Base-by-base conservation (phyloP, 2,329 filamentous ascomycete species). In the Calonectria multiphialidica region DNA sequence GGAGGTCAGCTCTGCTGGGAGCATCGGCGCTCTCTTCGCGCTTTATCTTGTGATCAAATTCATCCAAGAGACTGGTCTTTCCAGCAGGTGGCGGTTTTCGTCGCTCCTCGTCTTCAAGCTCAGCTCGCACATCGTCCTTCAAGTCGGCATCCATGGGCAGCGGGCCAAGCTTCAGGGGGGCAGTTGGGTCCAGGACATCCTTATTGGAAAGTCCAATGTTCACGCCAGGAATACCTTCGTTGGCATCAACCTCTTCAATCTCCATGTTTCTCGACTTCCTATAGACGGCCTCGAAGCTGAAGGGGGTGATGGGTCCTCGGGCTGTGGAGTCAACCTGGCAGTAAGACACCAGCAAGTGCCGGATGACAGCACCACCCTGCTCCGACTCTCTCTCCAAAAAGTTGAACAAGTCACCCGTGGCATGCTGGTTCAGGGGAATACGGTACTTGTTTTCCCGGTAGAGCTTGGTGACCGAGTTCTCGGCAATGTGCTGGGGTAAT, bases 401-500 rank as follows among this genome's bases (percentile, higher is more conserved):
- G 77, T 95, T 94, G 80, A 98, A 93, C 10, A 98, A 89, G 72
- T 94, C 94, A 70, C 92, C 93, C 70, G 94, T 95, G 0, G 95
- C 93, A 77, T 96, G 93, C 70, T 93, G 93, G 78, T 96, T 98
- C n/a, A 99, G 86, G 0, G 95, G 95, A 42, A 99, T 89, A 15
- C 95, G 91, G 82, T 98, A 99, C 82, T 95, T 97, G 87, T 96
- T 96, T 68, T 92, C 90, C 47, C 91, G 90, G 83, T 98, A 99
- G 3, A 97, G 87, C 81, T 93, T 94, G 8, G 94, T 93, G n/a
- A 93, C 90, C 2, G 90, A 83, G 80, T 97, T 97, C 71, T 95
- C 92, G 45, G 91, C 87, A 10, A 97, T 87, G 80, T 99, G 97
- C 71, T 94, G 90, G 0, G 95, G 92, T 0, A 97, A 86, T 8